A percentile compares a stretch with the other conserved stretches of the same genome.
These are phyloP conservation scores for Halophytophthora batemanensis DNA, from an alignment of 352 stramenopile species.

Conservation along the genomic window DNA sequence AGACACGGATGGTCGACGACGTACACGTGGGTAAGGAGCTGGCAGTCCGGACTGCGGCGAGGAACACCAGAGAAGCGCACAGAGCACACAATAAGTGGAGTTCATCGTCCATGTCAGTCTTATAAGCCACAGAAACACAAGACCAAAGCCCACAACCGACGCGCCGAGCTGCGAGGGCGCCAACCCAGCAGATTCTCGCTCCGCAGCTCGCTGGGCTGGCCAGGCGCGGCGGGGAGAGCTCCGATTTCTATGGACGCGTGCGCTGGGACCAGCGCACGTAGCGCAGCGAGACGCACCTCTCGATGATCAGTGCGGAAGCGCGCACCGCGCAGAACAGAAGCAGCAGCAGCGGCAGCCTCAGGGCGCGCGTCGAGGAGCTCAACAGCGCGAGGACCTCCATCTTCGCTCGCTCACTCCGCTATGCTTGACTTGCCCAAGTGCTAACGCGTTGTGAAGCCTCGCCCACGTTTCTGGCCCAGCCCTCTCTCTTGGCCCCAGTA, in stretches of 20 bases:
- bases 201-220: too few species aligned
- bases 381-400: slow-evolving; percentile 14
- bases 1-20: slow-evolving; percentile 6
- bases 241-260: not conserved
- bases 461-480: too few species aligned
- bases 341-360: slow-evolving; percentile 10
- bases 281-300: slow-evolving; percentile 26
- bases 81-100: slow-evolving; percentile 8
- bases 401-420: not conserved
- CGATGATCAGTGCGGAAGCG: slow-evolving; percentile 37
- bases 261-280: not conserved
- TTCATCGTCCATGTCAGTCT: slow-evolving; percentile 1
- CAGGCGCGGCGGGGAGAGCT: not conserved
- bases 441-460: too few species aligned
- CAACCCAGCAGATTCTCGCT: too few species aligned
- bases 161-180: too few species aligned
- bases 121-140: not conserved
- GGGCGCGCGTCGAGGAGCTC: slow-evolving; percentile 7
- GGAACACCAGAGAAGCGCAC: slow-evolving; percentile 1
- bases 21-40: slow-evolving; percentile 70
- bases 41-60: slow-evolving; percentile 39
- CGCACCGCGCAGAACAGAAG: slow-evolving; percentile 12
- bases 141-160: not conserved
- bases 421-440: too few species aligned
- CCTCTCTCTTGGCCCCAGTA: slow-evolving; percentile 8